Evolutionary conservation across 148 eudicot species (phyloP).

Genomic region (Nepenthes gracilis): DNA sequence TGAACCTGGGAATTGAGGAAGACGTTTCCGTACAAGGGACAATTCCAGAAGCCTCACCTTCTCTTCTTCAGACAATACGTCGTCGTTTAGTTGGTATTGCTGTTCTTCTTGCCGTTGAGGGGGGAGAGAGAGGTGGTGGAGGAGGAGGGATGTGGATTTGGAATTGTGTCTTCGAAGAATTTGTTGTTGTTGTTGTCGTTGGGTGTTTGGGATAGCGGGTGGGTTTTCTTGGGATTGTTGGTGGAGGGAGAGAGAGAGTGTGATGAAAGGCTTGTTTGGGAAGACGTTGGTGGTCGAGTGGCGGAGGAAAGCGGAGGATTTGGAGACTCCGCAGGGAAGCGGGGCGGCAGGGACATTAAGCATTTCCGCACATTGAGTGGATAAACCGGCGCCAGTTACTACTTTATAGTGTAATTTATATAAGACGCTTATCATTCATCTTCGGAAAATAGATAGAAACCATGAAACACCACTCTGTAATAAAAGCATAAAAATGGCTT

Average conservation of each 20-base stretch:
- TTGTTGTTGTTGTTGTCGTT: conserved; percentile 7
- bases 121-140: conserved; percentile 18
- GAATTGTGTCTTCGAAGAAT: conserved; percentile 58
- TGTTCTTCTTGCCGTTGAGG: conserved; percentile 2
- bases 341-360: no score
- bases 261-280: conserved; percentile 4
- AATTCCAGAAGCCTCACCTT: conserved; percentile 42
- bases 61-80: conserved; percentile 19
- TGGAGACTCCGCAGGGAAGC: not conserved
- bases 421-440: no score
- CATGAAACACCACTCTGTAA: no score
- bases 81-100: conserved; percentile 12
- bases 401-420: no score
- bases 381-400: no score
- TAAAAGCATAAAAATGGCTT: no score
- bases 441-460: no score
- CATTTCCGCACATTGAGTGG: no score
- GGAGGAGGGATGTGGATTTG: conserved; percentile 42
- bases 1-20: conserved; percentile 85
- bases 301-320: conserved; percentile 12
- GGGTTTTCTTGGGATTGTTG: conserved; percentile 10
- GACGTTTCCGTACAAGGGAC: conserved; percentile 37
- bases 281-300: conserved; percentile 15
- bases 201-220: conserved; percentile 14
- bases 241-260: conserved; percentile 13